Base-by-base conservation (phyloP, 306 rosid species). In the Trifolium subterraneum region DNA sequence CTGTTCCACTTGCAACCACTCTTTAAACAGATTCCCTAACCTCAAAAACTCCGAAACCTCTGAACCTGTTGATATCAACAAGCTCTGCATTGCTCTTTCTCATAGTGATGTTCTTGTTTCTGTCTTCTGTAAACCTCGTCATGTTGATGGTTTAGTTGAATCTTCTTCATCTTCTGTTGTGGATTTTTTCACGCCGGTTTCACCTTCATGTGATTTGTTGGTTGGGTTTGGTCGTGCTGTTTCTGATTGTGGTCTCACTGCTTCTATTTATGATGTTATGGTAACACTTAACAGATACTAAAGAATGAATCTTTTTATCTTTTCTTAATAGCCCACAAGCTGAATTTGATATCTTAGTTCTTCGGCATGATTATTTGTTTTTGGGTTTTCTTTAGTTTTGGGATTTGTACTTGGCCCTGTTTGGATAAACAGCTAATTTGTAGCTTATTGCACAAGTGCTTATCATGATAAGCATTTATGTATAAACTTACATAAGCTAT, bases 141-240 rank as follows among this genome's bases (percentile, higher is more conserved):
- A 71, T 11, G 45, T 66, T 11, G 70, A 48, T 1, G 50, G 14
- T 58, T 12, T 64, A 0, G 10, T 29, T 19, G 19, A 68, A 20
- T 25, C 78, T 33, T 58, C 77, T 0, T 58, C 77, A 0, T 64
- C 86, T 23, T 22, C 77, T 18, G 2, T 87, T 27, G 63, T 72
- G 5, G 93, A 82, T 72, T 79, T 86, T 25, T 44, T 86, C 71
- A 67, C 56, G 75, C 96, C 92, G 50, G 84, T 85, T 19, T 58
- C 86, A 16, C 93, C 96, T 35, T 73, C 70, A 23, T 74, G 84
- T 14, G 86, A 87, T 67, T 86, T 85, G 10, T 52, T 92, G 85
- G 90, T 92, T 1, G 98, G 96, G 8, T 92, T 92, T 76, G 96
- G 96, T 50, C 90, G 96, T 4, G 96, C 96, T 50, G 82, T 90